These are phyloP conservation scores for Exophiala spinifera DNA, from an alignment of 2,329 filamentous ascomycete species.

Conservation along the genomic window DNA sequence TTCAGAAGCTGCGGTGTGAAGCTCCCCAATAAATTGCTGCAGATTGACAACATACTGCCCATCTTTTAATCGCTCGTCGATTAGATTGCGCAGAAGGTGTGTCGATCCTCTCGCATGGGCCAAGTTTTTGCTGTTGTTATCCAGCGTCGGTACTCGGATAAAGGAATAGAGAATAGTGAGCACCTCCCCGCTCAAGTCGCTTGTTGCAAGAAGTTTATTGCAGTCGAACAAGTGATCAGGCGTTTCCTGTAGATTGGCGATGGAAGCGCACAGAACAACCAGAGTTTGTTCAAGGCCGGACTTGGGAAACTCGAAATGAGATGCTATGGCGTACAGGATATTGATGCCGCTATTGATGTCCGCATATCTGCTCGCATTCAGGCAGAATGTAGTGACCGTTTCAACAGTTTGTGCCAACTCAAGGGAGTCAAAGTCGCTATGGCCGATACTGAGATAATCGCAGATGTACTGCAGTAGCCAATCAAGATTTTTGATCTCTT, in stretches of 20 bases:
- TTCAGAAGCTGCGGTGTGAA: constrained; percentile 20
- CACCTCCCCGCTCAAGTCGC: constrained; percentile 12
- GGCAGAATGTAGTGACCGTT: constrained; percentile 18
- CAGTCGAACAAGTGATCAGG: constrained; percentile 21
- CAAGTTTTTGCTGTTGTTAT: constrained; percentile 18
- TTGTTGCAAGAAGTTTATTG: constrained; percentile 16
- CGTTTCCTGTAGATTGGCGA: constrained; percentile 17
- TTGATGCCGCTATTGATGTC: constrained; percentile 25
- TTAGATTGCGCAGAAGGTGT: constrained; percentile 16
- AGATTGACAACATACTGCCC: constrained; percentile 18
- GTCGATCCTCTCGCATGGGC: constrained; percentile 23
- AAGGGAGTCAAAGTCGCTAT: constrained; percentile 11
- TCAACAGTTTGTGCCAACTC: constrained; percentile 19
- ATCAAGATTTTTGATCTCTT: constrained; percentile 21
- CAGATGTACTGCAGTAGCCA: constrained; percentile 25
- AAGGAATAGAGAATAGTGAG: constrained; percentile 22
- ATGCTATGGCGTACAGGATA: constrained; percentile 19
- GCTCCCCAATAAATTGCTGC: constrained; percentile 12
- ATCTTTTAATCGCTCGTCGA: constrained; percentile 12
- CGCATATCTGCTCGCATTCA: constrained; percentile 18
- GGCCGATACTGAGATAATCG: constrained; percentile 24
- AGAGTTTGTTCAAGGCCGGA: constrained; percentile 20
- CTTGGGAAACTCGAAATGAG: constrained; percentile 20
- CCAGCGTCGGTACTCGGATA: constrained; percentile 12
- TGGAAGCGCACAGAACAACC: constrained; percentile 24